Evolutionary conservation across 2,329 filamentous ascomycete genomes (phyloP).

Genomic region (Neofusicoccum umdonicola): DNA sequence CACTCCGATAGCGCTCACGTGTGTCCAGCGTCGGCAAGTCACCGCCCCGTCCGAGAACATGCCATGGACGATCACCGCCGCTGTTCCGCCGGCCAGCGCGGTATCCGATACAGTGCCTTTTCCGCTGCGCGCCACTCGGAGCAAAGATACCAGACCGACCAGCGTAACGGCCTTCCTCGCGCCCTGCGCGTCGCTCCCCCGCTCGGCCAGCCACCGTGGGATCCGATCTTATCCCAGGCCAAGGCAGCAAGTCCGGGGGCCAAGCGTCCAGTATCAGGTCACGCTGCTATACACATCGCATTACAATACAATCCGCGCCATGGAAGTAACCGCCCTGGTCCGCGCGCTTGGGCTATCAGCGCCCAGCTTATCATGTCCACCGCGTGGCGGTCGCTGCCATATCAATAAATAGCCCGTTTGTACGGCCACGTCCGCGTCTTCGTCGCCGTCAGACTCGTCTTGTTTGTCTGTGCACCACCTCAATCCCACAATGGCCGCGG

Average conservation of each 20-base stretch:
- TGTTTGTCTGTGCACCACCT: neutral
- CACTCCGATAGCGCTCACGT: conserved; percentile 9
- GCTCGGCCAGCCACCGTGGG: neutral
- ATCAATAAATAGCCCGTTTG: conserved; percentile 12
- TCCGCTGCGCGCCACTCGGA: neutral
- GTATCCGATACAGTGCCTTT: neutral
- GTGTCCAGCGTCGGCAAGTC: conserved; percentile 1
- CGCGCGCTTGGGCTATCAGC: conserved; percentile 14
- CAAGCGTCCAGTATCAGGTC: conserved; percentile 9
- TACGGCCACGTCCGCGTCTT: neutral
- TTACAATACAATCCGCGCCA: neutral
- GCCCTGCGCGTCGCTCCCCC: neutral
- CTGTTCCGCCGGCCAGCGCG: neutral
- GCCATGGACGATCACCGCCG: neutral
- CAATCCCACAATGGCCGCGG: neutral
- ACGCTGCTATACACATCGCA: conserved; percentile 9
- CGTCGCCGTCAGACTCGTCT: neutral
- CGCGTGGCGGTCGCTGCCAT: neutral
- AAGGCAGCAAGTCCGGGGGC: conserved; percentile 6
- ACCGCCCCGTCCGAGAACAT: conserved; percentile 1
- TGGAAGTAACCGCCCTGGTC: neutral
- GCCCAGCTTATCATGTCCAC: conserved; percentile 10
- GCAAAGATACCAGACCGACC: neutral
- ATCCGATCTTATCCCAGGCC: conserved; percentile 17
- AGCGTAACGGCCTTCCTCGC: neutral